Evolutionary conservation across 176 grass and related monocot species (phyloP).

Genomic region (Tuctoria greenei): DNA sequence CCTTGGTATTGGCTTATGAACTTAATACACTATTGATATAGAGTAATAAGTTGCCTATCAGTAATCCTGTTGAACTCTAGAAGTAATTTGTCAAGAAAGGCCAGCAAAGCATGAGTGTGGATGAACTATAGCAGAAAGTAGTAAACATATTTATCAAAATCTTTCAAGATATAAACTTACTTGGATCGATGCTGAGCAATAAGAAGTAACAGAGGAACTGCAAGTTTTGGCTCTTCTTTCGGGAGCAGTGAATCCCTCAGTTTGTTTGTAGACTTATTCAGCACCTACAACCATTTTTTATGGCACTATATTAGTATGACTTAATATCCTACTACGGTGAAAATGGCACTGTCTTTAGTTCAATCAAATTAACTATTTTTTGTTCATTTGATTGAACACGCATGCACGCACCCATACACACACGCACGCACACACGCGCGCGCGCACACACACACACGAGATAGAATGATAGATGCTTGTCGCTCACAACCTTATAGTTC

Average conservation of each 20-base stretch:
- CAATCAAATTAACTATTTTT: not conserved
- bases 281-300: constrained; percentile 46
- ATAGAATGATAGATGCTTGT: constrained; percentile 17
- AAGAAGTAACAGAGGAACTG: constrained; percentile 92
- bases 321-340: constrained; percentile 7
- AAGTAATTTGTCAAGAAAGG: not conserved
- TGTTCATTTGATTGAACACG: not conserved
- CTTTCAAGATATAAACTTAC: constrained; percentile 47
- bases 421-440: no score
- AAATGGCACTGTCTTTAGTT: not conserved
- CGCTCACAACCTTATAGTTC: constrained; percentile 79
- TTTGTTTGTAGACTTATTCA: constrained; percentile 93
- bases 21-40: not conserved
- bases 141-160: not conserved
- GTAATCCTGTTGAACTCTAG: not conserved
- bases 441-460: no score
- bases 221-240: constrained; percentile 93
- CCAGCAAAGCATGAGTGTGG: not conserved
- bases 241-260: constrained; percentile 78
- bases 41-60: not conserved
- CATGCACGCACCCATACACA: no score
- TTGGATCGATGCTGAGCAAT: constrained; percentile 93
- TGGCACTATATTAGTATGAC: not conserved
- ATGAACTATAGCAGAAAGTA: not conserved
- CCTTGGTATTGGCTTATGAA: not conserved